Conservation (phyloP, 1,284 basidiomycete species). For the Rhodofomes roseus region DNA sequence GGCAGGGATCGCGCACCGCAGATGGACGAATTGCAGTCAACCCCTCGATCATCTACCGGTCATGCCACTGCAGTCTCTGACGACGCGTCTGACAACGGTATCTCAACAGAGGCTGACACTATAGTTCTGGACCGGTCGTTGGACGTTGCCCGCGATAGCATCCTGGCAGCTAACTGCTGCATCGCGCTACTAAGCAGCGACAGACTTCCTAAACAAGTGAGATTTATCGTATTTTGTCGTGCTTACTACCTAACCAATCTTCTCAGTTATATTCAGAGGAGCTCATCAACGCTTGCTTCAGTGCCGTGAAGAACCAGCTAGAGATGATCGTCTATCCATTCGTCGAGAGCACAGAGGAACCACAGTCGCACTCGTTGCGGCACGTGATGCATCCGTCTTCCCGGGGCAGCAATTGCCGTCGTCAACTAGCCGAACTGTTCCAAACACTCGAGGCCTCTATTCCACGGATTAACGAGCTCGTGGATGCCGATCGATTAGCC, state of each 20-base stretch:
- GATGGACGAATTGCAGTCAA: constrained; percentile 14
- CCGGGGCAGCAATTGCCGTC: constrained; percentile 39
- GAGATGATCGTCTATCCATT: constrained; percentile 83
- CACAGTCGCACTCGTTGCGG: constrained; percentile 42
- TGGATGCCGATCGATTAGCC: constrained; percentile 63
- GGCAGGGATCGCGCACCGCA: constrained; percentile 21
- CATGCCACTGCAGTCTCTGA: constrained; percentile 20
- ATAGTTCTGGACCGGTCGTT: constrained; percentile 40
- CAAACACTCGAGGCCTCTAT: constrained; percentile 63
- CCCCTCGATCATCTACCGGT: constrained; percentile 19
- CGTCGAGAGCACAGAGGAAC: constrained; percentile 66
- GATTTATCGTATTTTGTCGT: constrained; percentile 16
- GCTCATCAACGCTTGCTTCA: constrained; percentile 76
- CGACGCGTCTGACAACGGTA: constrained; percentile 23
- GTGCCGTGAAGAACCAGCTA: constrained; percentile 76
- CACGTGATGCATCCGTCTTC: constrained; percentile 47
- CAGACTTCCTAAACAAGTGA: constrained; percentile 78
- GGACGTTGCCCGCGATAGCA: constrained; percentile 62
- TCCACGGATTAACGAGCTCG: constrained; percentile 64
- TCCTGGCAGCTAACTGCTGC: constrained; percentile 79
- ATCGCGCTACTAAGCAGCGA: constrained; percentile 77
- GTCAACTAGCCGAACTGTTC: constrained; percentile 62
- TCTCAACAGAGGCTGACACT: constrained; percentile 48
- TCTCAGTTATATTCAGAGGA: constrained; percentile 89
- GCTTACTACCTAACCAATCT: not conserved